A percentile compares a stretch with the other conserved stretches of the same genome.
Conservation (phyloP, 331 rosid species). For the Rosa hybrid region DNA sequence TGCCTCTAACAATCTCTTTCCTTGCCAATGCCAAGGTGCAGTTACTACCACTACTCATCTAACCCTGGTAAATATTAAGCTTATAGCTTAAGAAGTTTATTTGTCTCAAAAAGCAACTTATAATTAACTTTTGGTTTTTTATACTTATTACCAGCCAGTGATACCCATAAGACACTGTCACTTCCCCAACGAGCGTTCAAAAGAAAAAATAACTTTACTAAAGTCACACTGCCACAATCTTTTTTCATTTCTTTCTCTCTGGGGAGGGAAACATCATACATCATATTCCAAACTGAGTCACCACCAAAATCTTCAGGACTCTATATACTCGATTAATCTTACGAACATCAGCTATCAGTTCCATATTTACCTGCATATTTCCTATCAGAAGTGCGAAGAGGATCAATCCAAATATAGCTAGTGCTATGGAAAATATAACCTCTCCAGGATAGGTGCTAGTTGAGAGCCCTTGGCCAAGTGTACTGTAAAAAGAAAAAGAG, state of each 20-base stretch:
- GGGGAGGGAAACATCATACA: not conserved
- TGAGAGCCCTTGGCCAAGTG: conserved; percentile 97
- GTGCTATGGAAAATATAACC: conserved; percentile 90
- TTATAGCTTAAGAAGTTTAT: not conserved
- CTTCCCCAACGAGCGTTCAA: too few relatives aligned
- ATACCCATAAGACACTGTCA: not conserved
- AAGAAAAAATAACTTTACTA: too few relatives aligned
- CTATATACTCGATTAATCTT: not conserved
- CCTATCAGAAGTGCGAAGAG: conserved; percentile 99
- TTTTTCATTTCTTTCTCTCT: too few relatives aligned
- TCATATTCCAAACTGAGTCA: not conserved
- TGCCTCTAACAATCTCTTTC: not conserved
- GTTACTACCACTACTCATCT: not conserved
- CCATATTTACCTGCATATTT: conserved; percentile 90
- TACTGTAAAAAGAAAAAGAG: conserved; percentile 53
- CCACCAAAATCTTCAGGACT: not conserved
- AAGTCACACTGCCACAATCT: too few relatives aligned
- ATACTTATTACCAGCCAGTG: not conserved
- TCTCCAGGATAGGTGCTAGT: conserved; percentile 94
- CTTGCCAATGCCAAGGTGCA: too few relatives aligned
- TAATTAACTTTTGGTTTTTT: not conserved
- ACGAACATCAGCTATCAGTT: not conserved
- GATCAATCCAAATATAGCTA: conserved; percentile 86
- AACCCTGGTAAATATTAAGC: not conserved
- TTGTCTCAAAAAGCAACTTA: not conserved